These are phyloP conservation scores for Coniochaeta pulveracea DNA, from an alignment of 2,329 filamentous ascomycete species.

Conservation along the genomic window DNA sequence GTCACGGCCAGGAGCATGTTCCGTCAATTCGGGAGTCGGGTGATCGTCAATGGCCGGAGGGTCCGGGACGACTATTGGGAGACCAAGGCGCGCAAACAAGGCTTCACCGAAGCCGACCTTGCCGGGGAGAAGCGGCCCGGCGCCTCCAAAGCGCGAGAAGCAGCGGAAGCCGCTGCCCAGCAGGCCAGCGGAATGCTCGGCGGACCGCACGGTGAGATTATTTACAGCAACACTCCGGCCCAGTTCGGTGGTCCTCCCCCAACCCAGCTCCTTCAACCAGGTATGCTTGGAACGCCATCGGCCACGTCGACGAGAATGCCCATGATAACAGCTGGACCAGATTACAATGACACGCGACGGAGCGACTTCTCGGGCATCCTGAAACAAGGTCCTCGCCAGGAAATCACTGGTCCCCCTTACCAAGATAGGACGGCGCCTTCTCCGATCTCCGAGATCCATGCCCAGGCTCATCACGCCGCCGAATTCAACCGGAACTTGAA, in stretches of 20 bases:
- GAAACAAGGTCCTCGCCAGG: conserved; percentile 73
- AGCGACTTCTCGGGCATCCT: conserved; percentile 74
- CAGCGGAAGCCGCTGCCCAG: conserved; percentile 57
- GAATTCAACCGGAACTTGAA: conserved; percentile 84
- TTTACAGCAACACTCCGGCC: conserved; percentile 66
- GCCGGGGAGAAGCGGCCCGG: conserved; percentile 95
- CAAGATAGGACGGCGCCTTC: conserved; percentile 75
- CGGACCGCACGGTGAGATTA: conserved; percentile 71
- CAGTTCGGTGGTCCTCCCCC: conserved; percentile 57
- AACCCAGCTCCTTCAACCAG: conserved; percentile 59
- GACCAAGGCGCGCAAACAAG: conserved; percentile 90
- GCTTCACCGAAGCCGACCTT: conserved; percentile 92
- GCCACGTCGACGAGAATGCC: conserved; percentile 63
- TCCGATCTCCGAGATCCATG: conserved; percentile 66
- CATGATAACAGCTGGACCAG: conserved; percentile 72
- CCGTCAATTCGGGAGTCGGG: conserved; percentile 88
- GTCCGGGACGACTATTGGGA: conserved; percentile 99
- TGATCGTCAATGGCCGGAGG: conserved; percentile 79
- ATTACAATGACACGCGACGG: conserved; percentile 64
- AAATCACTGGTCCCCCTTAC: conserved; percentile 78
- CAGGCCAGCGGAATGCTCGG: conserved; percentile 50
- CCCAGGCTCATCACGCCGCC: conserved; percentile 77
- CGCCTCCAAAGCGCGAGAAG: conserved; percentile 77
- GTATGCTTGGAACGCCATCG: conserved; percentile 53
- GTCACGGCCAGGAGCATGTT: conserved; percentile 98